These are phyloP conservation scores for Pilobolus umbonatus DNA, from an alignment of 192 early-diverging fungal species.

Conservation along the genomic window DNA sequence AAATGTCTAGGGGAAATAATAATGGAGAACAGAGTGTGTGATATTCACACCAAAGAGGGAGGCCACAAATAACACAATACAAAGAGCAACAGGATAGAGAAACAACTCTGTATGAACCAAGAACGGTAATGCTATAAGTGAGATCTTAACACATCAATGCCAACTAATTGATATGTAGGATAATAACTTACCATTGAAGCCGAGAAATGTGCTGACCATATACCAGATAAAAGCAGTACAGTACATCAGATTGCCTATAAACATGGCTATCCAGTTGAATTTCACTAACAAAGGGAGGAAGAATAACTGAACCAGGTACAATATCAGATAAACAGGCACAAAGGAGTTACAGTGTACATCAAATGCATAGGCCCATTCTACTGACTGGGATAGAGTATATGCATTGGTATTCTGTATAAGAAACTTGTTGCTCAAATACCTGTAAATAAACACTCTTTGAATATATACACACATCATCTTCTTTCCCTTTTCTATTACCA, in stretches of 20 bases:
- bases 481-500: conserved; percentile 51
- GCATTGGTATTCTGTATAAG: conserved; percentile 64
- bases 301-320: conserved; percentile 92
- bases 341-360: conserved; percentile 98
- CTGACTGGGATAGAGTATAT: conserved; percentile 79
- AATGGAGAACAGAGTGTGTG: not conserved
- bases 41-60: conserved; percentile 76
- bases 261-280: conserved; percentile 73
- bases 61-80: conserved; percentile 52
- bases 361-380: conserved; percentile 96
- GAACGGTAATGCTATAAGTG: conserved; percentile 80
- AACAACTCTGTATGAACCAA: conserved; percentile 84
- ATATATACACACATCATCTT: not conserved
- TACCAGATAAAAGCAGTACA: conserved; percentile 76
- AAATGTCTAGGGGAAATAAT: not conserved
- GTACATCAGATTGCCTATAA: conserved; percentile 89
- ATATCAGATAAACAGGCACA: conserved; percentile 79
- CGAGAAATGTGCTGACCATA: conserved; percentile 86
- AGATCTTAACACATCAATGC: no score
- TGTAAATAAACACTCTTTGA: conserved; percentile 12
- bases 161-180: not conserved
- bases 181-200: conserved; percentile 76
- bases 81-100: conserved; percentile 79
- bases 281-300: conserved; percentile 79
- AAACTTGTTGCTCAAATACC: conserved; percentile 76